These are phyloP conservation scores for Amanita pallidorosea DNA, from an alignment of 768 basidiomycete species.

Conservation along the genomic window DNA sequence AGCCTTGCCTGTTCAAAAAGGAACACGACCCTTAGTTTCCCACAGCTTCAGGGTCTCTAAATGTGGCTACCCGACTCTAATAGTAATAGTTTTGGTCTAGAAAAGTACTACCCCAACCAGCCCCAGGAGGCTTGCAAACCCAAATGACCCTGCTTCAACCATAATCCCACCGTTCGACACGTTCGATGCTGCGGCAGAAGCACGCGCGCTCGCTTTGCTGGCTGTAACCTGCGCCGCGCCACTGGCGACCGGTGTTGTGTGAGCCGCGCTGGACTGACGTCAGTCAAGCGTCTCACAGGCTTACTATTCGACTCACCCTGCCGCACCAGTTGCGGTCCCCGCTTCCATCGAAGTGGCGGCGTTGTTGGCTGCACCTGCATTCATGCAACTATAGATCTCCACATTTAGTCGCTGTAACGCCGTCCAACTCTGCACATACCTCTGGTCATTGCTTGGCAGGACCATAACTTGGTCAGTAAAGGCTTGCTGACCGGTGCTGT, in stretches of 20 bases:
- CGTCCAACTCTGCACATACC: slow-evolving; percentile 16
- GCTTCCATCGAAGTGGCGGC: neutral
- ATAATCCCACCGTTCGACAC: slow-evolving; percentile 9
- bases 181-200: slow-evolving; percentile 15
- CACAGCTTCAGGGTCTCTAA: neutral
- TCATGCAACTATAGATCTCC: neutral
- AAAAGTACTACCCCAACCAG: slow-evolving; percentile 39
- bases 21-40: neutral
- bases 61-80: neutral
- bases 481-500: slow-evolving; percentile 39
- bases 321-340: neutral
- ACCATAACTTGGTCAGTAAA: slow-evolving; percentile 38
- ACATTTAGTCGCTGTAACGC: neutral
- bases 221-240: slow-evolving; percentile 10
- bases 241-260: neutral
- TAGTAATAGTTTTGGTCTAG: slow-evolving; percentile 13
- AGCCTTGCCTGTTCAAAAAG: slow-evolving; percentile 5
- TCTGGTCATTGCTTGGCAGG: slow-evolving; percentile 20
- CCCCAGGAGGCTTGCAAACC: slow-evolving; percentile 39
- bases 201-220: slow-evolving; percentile 6
- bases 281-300: neutral
- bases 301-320: neutral
- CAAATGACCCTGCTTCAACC: slow-evolving; percentile 22
- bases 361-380: neutral
- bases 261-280: neutral